Conservation (phyloP, 2,329 filamentous ascomycete genomes). For the Penicillium sp. region DNA sequence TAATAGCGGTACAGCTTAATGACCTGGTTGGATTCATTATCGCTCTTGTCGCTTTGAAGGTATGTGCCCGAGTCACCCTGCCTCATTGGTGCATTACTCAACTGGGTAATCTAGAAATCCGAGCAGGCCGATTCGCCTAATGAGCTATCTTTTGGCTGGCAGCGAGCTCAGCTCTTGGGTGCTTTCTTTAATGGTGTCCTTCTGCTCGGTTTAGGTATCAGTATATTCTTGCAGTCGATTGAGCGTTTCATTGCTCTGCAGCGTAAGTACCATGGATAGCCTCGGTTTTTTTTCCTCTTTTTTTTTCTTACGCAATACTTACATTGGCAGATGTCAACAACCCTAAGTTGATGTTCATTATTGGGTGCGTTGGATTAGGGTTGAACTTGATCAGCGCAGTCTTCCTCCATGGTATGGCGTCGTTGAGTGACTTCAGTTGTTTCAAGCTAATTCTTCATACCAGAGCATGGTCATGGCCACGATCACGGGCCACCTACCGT, state of each 20-base stretch:
- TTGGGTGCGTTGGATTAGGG: constrained; percentile 67
- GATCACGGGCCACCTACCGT: constrained; percentile 9
- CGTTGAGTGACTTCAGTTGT: background rate
- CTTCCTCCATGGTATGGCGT: constrained; percentile 62
- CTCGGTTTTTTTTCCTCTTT: too few relatives aligned
- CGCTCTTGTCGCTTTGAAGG: constrained; percentile 65
- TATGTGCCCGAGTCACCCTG: constrained; percentile 35
- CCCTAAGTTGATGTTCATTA: constrained; percentile 67
- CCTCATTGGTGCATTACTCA: background rate
- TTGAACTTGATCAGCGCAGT: constrained; percentile 68
- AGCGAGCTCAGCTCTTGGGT: constrained; percentile 70
- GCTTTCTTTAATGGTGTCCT: constrained; percentile 82
- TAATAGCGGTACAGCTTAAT: constrained; percentile 57
- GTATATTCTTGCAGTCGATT: constrained; percentile 72
- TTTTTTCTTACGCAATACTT: background rate
- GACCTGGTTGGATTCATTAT: constrained; percentile 71
- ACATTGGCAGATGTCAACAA: constrained; percentile 59
- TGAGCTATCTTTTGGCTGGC: constrained; percentile 73
- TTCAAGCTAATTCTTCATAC: constrained; percentile 5
- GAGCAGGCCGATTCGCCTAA: constrained; percentile 61
- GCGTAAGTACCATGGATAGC: constrained; percentile 19
- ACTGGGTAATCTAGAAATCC: constrained; percentile 49
- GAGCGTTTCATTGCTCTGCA: constrained; percentile 54
- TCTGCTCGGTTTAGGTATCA: constrained; percentile 69
- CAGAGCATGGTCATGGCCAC: constrained; percentile 25